Conservation (phyloP, 2,329 filamentous ascomycete species). For the Orbilia brochopaga region DNA sequence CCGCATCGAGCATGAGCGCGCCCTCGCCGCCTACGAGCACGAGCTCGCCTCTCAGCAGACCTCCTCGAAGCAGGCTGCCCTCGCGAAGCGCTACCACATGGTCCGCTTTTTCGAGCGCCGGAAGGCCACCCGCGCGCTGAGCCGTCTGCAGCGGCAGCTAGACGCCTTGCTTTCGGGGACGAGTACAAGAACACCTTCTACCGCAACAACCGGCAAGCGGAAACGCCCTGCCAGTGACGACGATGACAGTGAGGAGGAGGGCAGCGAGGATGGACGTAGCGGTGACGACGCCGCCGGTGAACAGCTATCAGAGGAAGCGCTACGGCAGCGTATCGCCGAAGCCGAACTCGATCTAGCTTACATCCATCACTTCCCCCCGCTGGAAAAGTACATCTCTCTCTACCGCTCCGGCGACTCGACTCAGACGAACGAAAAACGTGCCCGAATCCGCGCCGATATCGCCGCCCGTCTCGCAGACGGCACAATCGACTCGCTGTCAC, state of each 20-base stretch:
- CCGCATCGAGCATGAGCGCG: slow-evolving; percentile 72
- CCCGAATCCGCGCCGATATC: slow-evolving; percentile 50
- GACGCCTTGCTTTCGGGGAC: slow-evolving; percentile 8
- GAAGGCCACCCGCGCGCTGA: slow-evolving; percentile 38
- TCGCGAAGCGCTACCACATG: slow-evolving; percentile 83
- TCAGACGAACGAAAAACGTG: slow-evolving; percentile 55
- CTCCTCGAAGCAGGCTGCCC: slow-evolving; percentile 69
- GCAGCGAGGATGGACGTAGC: slow-evolving; percentile 66
- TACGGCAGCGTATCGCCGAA: slow-evolving; percentile 63
- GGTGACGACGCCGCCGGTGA: no score
- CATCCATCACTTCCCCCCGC: slow-evolving; percentile 72
- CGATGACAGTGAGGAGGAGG: slow-evolving; percentile 73
- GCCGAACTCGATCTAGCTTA: slow-evolving; percentile 78
- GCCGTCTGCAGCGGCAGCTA: slow-evolving; percentile 32
- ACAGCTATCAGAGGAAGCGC: neutral
- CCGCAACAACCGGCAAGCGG: slow-evolving; percentile 32
- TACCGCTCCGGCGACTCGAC: slow-evolving; percentile 56
- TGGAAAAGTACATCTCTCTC: slow-evolving; percentile 70
- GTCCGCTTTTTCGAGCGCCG: slow-evolving; percentile 73
- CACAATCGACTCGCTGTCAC: slow-evolving; percentile 51
- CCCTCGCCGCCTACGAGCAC: slow-evolving; percentile 70
- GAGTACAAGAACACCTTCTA: neutral
- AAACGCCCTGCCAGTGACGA: neutral
- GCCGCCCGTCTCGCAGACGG: slow-evolving; percentile 51
- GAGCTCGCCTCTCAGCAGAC: slow-evolving; percentile 68